These are phyloP conservation scores for Rossbeevera mucosa DNA, from an alignment of 768 basidiomycete species.

Conservation along the genomic window DNA sequence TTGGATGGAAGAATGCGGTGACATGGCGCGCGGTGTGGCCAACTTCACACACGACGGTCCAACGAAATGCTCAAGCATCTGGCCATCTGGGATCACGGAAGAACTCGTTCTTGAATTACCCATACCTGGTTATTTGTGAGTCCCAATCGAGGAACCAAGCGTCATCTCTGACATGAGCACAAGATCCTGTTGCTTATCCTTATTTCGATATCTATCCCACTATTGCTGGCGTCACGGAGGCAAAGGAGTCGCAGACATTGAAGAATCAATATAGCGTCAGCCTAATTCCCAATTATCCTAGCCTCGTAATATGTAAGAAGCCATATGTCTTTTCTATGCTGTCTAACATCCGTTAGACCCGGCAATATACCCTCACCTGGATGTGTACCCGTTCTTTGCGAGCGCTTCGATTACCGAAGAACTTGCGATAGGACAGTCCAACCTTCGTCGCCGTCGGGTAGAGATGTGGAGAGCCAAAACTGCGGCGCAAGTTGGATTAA, in stretches of 20 bases:
- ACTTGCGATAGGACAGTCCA: not conserved
- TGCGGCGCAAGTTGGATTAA: slow-evolving; percentile 20
- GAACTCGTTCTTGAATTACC: slow-evolving; percentile 17
- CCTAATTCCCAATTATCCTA: slow-evolving; percentile 30
- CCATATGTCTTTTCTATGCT: not conserved
- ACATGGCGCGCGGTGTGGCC: slow-evolving; percentile 22
- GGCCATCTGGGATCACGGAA: slow-evolving; percentile 3
- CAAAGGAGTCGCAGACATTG: not conserved
- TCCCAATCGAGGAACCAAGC: not conserved
- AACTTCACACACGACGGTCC: not conserved
- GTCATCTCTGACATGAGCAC: slow-evolving; percentile 18
- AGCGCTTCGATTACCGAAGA: not conserved
- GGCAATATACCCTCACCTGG: slow-evolving; percentile 20
- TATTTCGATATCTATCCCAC: slow-evolving; percentile 38
- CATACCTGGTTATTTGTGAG: slow-evolving; percentile 28
- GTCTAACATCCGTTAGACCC: slow-evolving; percentile 19
- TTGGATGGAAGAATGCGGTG: slow-evolving; percentile 13
- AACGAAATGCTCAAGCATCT: not conserved
- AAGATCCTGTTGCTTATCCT: slow-evolving; percentile 41
- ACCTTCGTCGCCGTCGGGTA: slow-evolving; percentile 11
- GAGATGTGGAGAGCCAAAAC: slow-evolving; percentile 16
- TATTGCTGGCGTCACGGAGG: not conserved
- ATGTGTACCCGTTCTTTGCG: slow-evolving; percentile 16
- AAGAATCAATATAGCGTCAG: not conserved
- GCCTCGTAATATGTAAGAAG: slow-evolving; percentile 34